Evolutionary conservation across 2,329 filamentous ascomycete species (phyloP).

Genomic region (Raffaelea ambrosiae): DNA sequence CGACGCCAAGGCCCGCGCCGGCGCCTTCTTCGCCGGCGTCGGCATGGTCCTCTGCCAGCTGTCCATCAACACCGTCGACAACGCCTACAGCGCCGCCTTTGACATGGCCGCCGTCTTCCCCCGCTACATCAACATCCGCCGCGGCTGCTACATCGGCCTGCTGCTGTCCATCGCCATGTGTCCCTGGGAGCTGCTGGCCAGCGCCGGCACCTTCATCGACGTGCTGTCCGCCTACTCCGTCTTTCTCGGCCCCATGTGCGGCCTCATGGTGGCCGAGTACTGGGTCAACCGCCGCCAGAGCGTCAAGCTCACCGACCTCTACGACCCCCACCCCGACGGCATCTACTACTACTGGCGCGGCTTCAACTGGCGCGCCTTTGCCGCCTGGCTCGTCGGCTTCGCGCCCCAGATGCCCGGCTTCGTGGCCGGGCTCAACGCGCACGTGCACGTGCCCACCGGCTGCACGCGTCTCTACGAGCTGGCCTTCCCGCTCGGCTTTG

Average conservation of each 20-base stretch:
- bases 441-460: too few relatives aligned
- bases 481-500: too few relatives aligned
- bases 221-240: constrained; percentile 30
- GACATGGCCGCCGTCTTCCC: constrained; percentile 44
- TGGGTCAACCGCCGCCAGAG: constrained; percentile 21
- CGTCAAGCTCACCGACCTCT: constrained; percentile 19
- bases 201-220: constrained; percentile 33
- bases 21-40: constrained; percentile 34
- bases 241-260: constrained; percentile 5
- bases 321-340: background rate
- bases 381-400: constrained; percentile 5
- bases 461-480: too few relatives aligned
- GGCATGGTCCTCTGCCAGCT: constrained; percentile 35
- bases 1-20: constrained; percentile 26
- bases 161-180: constrained; percentile 33
- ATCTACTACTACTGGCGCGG: constrained; percentile 4
- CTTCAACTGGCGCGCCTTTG: constrained; percentile 3
- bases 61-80: constrained; percentile 34
- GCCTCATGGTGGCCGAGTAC: constrained; percentile 4
- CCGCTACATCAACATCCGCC: constrained; percentile 44
- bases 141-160: constrained; percentile 39
- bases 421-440: too few relatives aligned
- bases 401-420: background rate
- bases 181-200: constrained; percentile 41
- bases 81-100: constrained; percentile 41